Conservation (phyloP, 305 asterid genomes). For the Solanum hybrid region DNA sequence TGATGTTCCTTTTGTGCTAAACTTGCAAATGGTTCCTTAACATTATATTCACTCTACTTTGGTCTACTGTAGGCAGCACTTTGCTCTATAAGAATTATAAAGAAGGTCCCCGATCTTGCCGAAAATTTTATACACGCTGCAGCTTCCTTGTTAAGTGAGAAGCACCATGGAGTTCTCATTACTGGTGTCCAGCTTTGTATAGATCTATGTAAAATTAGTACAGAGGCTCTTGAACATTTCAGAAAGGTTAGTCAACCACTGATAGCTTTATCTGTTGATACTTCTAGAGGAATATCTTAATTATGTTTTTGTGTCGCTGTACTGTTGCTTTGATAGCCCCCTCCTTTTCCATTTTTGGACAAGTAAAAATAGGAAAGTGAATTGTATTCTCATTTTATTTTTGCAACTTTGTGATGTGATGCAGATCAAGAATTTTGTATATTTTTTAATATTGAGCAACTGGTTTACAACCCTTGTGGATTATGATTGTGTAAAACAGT, state of each 20-base stretch:
- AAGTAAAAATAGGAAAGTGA: neutral
- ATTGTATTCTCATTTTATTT: neutral
- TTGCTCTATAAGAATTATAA: slow-evolving; percentile 87
- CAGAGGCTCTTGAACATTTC: slow-evolving; percentile 79
- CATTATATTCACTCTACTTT: slow-evolving; percentile 15
- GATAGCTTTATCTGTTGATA: neutral
- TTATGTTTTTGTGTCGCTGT: neutral
- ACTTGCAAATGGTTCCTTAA: neutral
- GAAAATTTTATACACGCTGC: slow-evolving; percentile 82
- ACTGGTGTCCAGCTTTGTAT: slow-evolving; percentile 93
- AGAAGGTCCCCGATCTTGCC: slow-evolving; percentile 95
- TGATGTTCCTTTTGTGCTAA: neutral
- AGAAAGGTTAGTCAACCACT: slow-evolving; percentile 53
- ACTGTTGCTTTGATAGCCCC: neutral
- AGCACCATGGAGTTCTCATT: slow-evolving; percentile 93
- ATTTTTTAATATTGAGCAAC: neutral
- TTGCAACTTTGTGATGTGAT: neutral
- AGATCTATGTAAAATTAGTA: slow-evolving; percentile 69
- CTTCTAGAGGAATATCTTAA: neutral
- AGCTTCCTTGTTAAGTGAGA: slow-evolving; percentile 79
- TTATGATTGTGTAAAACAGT: neutral
- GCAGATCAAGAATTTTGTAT: neutral
- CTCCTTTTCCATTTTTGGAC: neutral
- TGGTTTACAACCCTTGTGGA: neutral
- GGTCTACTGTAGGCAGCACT: slow-evolving; percentile 76